phyloP scores from a whole-genome alignment of 441 rosid species.

The Pelargonium citronellum region DNA sequence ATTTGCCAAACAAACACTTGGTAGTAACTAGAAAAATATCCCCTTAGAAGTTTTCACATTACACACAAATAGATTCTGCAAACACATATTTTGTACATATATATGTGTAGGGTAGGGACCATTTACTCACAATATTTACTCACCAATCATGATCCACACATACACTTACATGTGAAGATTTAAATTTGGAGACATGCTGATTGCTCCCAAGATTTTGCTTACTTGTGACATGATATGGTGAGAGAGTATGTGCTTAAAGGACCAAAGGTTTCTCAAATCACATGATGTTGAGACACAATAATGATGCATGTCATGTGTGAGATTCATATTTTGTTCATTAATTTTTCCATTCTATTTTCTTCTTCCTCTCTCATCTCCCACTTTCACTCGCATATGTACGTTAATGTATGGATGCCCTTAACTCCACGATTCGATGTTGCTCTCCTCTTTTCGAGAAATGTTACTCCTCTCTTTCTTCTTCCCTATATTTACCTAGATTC shows the following conservation, averaged over 20 bases:
- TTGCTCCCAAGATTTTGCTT: constrained; percentile 5
- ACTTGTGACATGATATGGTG: neutral
- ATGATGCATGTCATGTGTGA: constrained; percentile 1
- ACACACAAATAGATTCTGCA: too few relatives aligned
- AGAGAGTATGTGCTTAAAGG: constrained; percentile 3
- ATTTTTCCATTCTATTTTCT: neutral
- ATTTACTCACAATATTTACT: neutral
- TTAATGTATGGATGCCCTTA: neutral
- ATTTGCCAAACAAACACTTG: too few relatives aligned
- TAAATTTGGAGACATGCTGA: neutral
- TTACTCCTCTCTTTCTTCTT: neutral
- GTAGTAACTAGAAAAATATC: too few relatives aligned
- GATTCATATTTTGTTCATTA: neutral
- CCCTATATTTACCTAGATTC: neutral
- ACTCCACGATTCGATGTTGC: neutral
- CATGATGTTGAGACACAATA: constrained; percentile 4
- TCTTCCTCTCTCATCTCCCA: neutral
- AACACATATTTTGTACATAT: too few relatives aligned
- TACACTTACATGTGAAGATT: neutral
- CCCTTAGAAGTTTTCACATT: too few relatives aligned
- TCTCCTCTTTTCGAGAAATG: neutral
- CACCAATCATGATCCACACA: neutral
- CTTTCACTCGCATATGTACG: neutral
- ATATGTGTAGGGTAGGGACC: neutral
- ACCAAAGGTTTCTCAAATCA: constrained; percentile 9